These are phyloP conservation scores for Brassica carinata DNA, from an alignment of 345 rosid species.

Conservation along the genomic window DNA sequence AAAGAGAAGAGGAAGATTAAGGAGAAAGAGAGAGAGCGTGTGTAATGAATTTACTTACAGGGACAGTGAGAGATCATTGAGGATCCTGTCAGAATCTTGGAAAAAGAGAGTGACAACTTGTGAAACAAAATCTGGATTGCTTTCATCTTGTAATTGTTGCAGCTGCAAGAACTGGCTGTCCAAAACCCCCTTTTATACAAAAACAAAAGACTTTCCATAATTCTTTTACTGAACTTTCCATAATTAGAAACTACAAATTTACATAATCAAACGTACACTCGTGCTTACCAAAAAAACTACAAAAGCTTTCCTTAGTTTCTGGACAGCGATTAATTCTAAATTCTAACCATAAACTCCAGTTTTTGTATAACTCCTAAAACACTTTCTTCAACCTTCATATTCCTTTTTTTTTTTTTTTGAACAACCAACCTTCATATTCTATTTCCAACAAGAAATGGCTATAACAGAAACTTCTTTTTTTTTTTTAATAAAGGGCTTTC, in stretches of 20 bases:
- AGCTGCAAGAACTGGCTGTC: slow-evolving; percentile 86
- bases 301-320: neutral
- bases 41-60: slow-evolving; percentile 49
- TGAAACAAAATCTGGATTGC: slow-evolving; percentile 92
- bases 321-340: neutral
- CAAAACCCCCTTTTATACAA: slow-evolving; percentile 67
- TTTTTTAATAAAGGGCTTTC: too few relatives aligned
- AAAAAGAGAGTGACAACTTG: slow-evolving; percentile 95
- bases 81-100: slow-evolving; percentile 85
- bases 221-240: neutral
- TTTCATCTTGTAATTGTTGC: slow-evolving; percentile 93
- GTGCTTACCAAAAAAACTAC: neutral
- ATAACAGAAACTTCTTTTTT: slow-evolving; percentile 14
- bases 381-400: neutral
- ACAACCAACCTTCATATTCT: neutral
- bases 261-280: neutral
- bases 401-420: neutral
- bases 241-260: slow-evolving; percentile 1
- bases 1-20: neutral
- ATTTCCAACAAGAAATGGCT: neutral
- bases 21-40: slow-evolving; percentile 5
- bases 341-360: neutral
- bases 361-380: neutral
- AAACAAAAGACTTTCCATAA: slow-evolving; percentile 2
- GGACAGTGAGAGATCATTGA: slow-evolving; percentile 74